Conservation (phyloP, 1,139 yeast genomes). For the Yamadazyma diospyri region DNA sequence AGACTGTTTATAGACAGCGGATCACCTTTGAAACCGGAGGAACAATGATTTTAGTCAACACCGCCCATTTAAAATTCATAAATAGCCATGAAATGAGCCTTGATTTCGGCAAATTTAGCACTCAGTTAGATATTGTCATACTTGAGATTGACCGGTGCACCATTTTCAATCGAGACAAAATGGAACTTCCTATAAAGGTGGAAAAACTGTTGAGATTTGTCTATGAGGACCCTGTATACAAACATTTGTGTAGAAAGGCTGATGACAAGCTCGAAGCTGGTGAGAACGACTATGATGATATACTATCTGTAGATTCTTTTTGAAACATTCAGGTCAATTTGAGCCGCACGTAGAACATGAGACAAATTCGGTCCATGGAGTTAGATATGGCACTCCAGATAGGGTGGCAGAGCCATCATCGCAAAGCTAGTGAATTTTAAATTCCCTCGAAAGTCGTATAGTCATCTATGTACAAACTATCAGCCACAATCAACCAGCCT, state of each 20-base stretch:
- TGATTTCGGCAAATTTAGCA: slow-evolving; percentile 13
- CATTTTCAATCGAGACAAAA: slow-evolving; percentile 29
- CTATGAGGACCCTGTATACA: slow-evolving; percentile 17
- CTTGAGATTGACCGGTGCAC: slow-evolving; percentile 26
- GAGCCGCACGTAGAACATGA: neutral
- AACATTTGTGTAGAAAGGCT: neutral
- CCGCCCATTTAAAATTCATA: slow-evolving; percentile 26
- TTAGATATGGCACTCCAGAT: no score
- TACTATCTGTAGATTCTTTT: slow-evolving; percentile 2
- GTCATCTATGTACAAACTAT: no score
- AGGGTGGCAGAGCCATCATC: no score
- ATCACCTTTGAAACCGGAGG: slow-evolving; percentile 29
- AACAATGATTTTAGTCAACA: slow-evolving; percentile 21
- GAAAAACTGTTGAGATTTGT: slow-evolving; percentile 20
- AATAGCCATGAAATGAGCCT: slow-evolving; percentile 12
- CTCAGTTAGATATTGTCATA: slow-evolving; percentile 17
- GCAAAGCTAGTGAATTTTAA: no score
- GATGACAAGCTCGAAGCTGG: neutral
- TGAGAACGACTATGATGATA: slow-evolving; percentile 1
- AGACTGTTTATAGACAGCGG: slow-evolving; percentile 26
- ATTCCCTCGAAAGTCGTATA: no score
- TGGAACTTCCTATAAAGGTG: slow-evolving; percentile 16
- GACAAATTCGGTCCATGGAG: neutral
- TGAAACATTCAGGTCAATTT: no score
- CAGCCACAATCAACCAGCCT: slow-evolving; percentile 14